phyloP scores from a whole-genome alignment of 495 filamentous ascomycete genomes.

The Melanomma pulvis-pyrius region DNA sequence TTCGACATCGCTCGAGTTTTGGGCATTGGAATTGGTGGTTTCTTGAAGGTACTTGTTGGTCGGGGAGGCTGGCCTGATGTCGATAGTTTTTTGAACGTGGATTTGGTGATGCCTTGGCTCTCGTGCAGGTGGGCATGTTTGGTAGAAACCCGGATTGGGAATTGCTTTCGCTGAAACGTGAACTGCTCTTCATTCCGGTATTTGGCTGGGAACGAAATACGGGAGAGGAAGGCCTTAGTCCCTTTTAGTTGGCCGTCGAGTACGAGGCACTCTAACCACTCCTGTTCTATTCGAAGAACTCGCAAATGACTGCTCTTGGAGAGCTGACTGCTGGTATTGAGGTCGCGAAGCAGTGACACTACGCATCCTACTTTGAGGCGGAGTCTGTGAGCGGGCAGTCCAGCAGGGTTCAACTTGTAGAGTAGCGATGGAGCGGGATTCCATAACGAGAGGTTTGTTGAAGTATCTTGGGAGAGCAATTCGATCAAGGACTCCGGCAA shows the following conservation, averaged over 20 bases:
- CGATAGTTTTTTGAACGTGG: slow-evolving; percentile 1
- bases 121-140: neutral
- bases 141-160: slow-evolving; percentile 22
- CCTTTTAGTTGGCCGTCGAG: slow-evolving; percentile 29
- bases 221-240: slow-evolving; percentile 22
- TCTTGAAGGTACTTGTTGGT: slow-evolving; percentile 3
- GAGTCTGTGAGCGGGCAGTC: slow-evolving; percentile 25
- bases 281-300: slow-evolving; percentile 15
- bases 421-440: slow-evolving; percentile 23
- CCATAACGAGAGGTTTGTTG: slow-evolving; percentile 12
- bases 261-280: slow-evolving; percentile 24
- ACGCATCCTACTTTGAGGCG: slow-evolving; percentile 31
- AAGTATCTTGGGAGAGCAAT: slow-evolving; percentile 28
- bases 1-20: neutral
- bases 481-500: slow-evolving; percentile 31
- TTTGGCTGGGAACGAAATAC: slow-evolving; percentile 20
- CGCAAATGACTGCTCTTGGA: slow-evolving; percentile 25
- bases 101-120: neutral
- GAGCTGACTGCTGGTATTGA: slow-evolving; percentile 20
- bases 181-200: slow-evolving; percentile 21
- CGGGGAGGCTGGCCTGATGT: slow-evolving; percentile 3
- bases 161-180: slow-evolving; percentile 28
- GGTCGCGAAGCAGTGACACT: slow-evolving; percentile 20
- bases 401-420: slow-evolving; percentile 28
- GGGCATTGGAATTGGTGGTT: neutral